phyloP scores from a whole-genome alignment of 805 yeast genomes.

The Wickerhamiella sorbophila region DNA sequence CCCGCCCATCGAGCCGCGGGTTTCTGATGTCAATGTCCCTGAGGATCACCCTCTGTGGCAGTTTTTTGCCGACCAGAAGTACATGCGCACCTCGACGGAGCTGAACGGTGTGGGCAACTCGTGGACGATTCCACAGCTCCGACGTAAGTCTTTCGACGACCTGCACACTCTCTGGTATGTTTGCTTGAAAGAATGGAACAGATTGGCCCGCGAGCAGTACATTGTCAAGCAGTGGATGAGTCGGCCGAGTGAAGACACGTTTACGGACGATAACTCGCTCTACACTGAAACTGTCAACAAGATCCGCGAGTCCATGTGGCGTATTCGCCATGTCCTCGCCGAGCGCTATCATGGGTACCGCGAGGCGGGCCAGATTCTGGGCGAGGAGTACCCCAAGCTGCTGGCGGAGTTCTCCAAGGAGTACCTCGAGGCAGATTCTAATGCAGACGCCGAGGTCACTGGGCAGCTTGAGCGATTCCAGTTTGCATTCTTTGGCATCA shows the following conservation, averaged over 20 bases:
- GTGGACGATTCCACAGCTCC: constrained; percentile 79
- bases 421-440: constrained; percentile 41
- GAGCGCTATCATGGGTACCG: constrained; percentile 68
- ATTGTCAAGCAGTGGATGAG: constrained; percentile 31
- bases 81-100: constrained; percentile 45
- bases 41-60: constrained; percentile 94
- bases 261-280: constrained; percentile 9
- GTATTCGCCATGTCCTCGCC: constrained; percentile 72
- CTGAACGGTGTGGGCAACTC: constrained; percentile 37
- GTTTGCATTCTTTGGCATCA: constrained; percentile 72
- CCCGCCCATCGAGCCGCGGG: constrained; percentile 76
- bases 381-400: constrained; percentile 32
- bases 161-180: constrained; percentile 85
- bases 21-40: constrained; percentile 50
- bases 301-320: constrained; percentile 52
- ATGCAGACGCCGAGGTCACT: constrained; percentile 44
- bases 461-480: constrained; percentile 68
- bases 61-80: constrained; percentile 54
- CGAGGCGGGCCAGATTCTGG: constrained; percentile 34
- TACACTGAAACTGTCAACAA: constrained; percentile 28
- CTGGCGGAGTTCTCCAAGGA: constrained; percentile 41
- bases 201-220: constrained; percentile 59
- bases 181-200: constrained; percentile 69
- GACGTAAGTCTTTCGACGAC: constrained; percentile 85
- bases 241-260: constrained; percentile 16